Conservation (phyloP, 495 filamentous ascomycete species). For the Pseudevernia furfuracea region DNA sequence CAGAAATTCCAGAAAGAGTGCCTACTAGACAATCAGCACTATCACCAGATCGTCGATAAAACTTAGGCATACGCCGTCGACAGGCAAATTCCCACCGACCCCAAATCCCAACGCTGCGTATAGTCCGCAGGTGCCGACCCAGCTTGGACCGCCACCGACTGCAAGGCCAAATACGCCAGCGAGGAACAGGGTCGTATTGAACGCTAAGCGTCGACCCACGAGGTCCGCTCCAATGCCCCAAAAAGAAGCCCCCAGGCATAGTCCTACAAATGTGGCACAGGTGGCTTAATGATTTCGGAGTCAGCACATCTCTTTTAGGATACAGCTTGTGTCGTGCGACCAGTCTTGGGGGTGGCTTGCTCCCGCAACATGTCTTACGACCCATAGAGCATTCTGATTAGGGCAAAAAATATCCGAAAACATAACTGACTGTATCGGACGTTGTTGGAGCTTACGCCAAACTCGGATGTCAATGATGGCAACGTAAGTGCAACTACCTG, state of each 20-base stretch:
- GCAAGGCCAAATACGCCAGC: constrained; percentile 49
- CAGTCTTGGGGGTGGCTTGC: too few species aligned
- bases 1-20: constrained; percentile 54
- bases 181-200: constrained; percentile 52
- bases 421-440: constrained; percentile 54
- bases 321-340: too few species aligned
- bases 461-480: constrained; percentile 43
- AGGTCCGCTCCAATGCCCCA: constrained; percentile 54
- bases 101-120: constrained; percentile 47
- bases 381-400: too few species aligned
- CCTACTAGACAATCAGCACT: constrained; percentile 34
- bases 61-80: constrained; percentile 25
- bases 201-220: constrained; percentile 51
- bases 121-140: constrained; percentile 45
- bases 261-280: constrained; percentile 47
- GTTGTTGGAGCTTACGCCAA: constrained; percentile 40
- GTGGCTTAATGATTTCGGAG: too few species aligned
- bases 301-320: too few species aligned
- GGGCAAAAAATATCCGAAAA: too few species aligned
- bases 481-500: constrained; percentile 52
- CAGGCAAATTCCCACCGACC: constrained; percentile 53
- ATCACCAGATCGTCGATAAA: background rate
- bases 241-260: constrained; percentile 51
- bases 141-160: constrained; percentile 44
- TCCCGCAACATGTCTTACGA: too few species aligned